A percentile compares a stretch with the other conserved stretches of the same genome.
Conservation (phyloP, 192 early-diverging fungal genomes). For the Podila horticola region DNA sequence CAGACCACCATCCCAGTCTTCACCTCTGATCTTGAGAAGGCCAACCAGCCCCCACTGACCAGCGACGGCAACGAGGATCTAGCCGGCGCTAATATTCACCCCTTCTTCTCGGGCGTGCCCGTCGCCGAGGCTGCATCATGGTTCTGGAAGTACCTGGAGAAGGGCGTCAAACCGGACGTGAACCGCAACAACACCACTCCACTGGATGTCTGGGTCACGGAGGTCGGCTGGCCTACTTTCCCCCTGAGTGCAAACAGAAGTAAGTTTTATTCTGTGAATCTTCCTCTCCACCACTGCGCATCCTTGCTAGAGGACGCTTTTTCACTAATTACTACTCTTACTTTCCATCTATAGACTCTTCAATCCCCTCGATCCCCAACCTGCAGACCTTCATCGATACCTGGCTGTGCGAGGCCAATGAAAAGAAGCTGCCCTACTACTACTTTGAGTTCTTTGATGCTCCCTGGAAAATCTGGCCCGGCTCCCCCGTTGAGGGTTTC, state of each 20-base stretch:
- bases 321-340: no score
- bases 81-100: conserved; percentile 55
- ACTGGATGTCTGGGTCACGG: conserved; percentile 45
- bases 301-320: neutral
- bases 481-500: conserved; percentile 46
- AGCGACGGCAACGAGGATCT: conserved; percentile 22
- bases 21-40: conserved; percentile 38
- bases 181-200: conserved; percentile 3
- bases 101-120: conserved; percentile 53
- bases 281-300: neutral
- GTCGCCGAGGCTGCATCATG: conserved; percentile 46
- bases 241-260: conserved; percentile 22
- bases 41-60: conserved; percentile 34
- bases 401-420: conserved; percentile 57
- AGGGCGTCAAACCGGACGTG: conserved; percentile 24
- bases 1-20: conserved; percentile 50
- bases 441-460: conserved; percentile 61
- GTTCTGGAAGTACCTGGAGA: conserved; percentile 52
- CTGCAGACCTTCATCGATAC: conserved; percentile 52
- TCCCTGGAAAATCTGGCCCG: conserved; percentile 59
- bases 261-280: neutral
- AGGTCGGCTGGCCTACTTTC: conserved; percentile 58
- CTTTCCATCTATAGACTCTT: conserved; percentile 16
- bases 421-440: conserved; percentile 45
- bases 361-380: conserved; percentile 52